Evolutionary conservation across 805 yeast species (phyloP), one percentile per base, ranked within the genome.

Genomic region (Candida easanensis): DNA sequence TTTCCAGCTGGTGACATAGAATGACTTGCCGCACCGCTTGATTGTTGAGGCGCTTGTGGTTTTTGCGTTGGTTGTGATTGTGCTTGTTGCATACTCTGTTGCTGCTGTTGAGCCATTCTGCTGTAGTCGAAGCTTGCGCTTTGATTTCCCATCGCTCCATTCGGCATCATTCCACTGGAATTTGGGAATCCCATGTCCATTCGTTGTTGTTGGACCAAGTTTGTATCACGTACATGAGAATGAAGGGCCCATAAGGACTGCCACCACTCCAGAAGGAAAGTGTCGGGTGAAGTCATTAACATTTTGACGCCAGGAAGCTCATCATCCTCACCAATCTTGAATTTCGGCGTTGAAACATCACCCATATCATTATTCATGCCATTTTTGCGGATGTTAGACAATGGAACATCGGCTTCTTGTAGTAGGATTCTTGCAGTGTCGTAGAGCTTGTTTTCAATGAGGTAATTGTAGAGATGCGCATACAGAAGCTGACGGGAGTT

Each of bases 201-300:
- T 9, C 27, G 17, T 17, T 44, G 46, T 41, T 38, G 68, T 32
- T 30, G 57, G 49, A 42, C 54, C 56, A 52, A 37, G 9, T 66
- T 63, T 1, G 64, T 57, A 4, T 57, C 57, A 41, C 69, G 66
- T 5, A 76, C 68, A 39, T 66, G 70, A 9, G 71, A 64, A 49
- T 75, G 77, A n/a, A 73, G 44, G 14, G 74, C 64, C 74, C 78
- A 72, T 13, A 78, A 52, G 9, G 71, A 60, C 39, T 70, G 68
- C 80, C 81, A 78, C 83, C 83, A 78, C 49, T 78, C 81, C 37
- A 73, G 56, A 13, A 78, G 56, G 46, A 76, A 75, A 0, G 79
- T 68, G 17, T 74, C 77, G 4, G 68, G 65, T 1, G 70, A 62
- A 25, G 68, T 61, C 63, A 68, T 67, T 28, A 71, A 55, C 71